Evolutionary conservation across 208 protist species (phyloP), one percentile per base, ranked within the genome.

Genomic region (Leishmania martiniquensis): DNA sequence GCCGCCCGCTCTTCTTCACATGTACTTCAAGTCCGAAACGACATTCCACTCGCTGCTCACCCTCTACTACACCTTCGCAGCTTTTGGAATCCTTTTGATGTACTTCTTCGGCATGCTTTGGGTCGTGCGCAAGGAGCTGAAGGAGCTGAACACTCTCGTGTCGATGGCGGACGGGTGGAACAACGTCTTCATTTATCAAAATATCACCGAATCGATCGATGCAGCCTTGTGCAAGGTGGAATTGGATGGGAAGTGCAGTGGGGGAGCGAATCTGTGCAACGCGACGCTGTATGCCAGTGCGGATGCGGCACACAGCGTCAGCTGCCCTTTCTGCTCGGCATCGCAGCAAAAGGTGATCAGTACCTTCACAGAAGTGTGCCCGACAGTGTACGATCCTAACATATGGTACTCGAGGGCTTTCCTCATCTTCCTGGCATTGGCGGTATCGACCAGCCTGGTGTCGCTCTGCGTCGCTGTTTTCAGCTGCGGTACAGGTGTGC

Each of bases 1-100:
- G 37, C 29, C 69, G 32, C 49, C 69, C 47, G 69, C 51, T 15
- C 32, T 74, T 34, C 69, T 74, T 52, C 69, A 60, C 69, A 15
- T n/a, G 2, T 42, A 45, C 32, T 60, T 74, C 17, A 74, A 55
- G 6, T 44, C 29, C 4, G 69, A 74, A 7, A 25, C 34, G 34
- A 60, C 32, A 22, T 60, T 74, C 37, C 69, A 9, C 51, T 59
- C 37, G 29, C 49, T 60, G 29, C 47, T 60, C 2, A 45, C 49
- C 1, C 15, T 32, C 22, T 74, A 74, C 69, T 74, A 47, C 69
- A 44, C 42, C 5, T 52, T 74, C 34, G 9, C 51, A 1, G 45
- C 49, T 6, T 7, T 34, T 5, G 44, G 47, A 2, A 74, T 62
- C 22, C 69, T 74, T 29, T 12, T 59, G 15, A 59, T 55, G 69